These are phyloP conservation scores for Suillus variegatus DNA, from an alignment of 768 basidiomycete species.

Conservation along the genomic window DNA sequence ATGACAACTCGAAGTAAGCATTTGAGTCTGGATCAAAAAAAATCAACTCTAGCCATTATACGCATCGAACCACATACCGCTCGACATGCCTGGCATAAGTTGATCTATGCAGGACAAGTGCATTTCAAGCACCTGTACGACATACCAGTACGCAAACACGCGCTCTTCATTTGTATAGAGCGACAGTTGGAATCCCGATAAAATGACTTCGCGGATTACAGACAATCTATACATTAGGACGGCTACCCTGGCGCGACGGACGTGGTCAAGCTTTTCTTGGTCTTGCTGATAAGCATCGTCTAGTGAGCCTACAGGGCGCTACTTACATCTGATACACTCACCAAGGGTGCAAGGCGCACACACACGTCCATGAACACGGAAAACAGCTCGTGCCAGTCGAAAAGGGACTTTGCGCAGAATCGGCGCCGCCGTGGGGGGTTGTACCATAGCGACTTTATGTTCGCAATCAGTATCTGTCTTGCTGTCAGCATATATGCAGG, in stretches of 20 bases:
- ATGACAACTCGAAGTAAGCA: constrained; percentile 46
- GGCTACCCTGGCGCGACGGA: constrained; percentile 45
- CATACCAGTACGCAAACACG: constrained; percentile 79
- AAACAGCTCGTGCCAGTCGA: constrained; percentile 69
- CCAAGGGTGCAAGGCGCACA: constrained; percentile 19
- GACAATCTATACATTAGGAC: constrained; percentile 61
- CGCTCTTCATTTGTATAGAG: constrained; percentile 69
- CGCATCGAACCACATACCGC: constrained; percentile 34
- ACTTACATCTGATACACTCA: constrained; percentile 1
- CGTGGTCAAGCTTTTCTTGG: constrained; percentile 29
- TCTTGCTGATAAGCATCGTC: constrained; percentile 13
- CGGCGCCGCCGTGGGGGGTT: constrained; percentile 71
- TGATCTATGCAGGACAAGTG: constrained; percentile 58
- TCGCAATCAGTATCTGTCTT: constrained; percentile 55
- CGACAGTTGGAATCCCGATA: constrained; percentile 78
- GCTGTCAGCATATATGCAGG: neutral
- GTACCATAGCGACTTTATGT: constrained; percentile 62
- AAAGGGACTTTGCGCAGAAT: constrained; percentile 59
- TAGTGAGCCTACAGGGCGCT: neutral
- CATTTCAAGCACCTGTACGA: constrained; percentile 52
- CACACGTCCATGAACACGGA: constrained; percentile 39
- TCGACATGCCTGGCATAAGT: constrained; percentile 39
- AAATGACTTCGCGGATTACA: constrained; percentile 63
- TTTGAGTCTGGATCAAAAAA: constrained; percentile 18
- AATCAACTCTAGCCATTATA: constrained; percentile 4